Base-by-base conservation (phyloP, 2,329 filamentous ascomycete genomes). In the Magnaporthiopsis incrustans region DNA sequence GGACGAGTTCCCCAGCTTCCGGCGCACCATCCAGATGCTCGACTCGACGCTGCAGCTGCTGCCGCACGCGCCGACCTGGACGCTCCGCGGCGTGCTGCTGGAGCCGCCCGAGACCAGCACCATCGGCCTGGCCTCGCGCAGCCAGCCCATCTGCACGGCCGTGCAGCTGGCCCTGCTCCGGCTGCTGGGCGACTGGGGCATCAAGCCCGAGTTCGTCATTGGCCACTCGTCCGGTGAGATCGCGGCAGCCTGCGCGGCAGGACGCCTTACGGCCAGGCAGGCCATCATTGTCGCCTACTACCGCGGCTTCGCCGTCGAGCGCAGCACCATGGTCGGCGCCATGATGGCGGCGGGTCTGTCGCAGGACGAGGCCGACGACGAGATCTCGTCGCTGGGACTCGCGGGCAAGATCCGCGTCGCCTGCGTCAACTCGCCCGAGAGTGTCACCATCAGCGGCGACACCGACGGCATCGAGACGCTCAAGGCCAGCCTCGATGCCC, bases 371-470 rank as follows among this genome's bases (percentile, higher is more conserved):
- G 27, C 27, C 27, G 27, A 30, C 27, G 27, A 30, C 27, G 27
- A 30, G 27, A 30, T 30, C 27, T 30, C 27, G 27, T 30, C 27
- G 27, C 26, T n/a, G 25, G 22, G n/a, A 2, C 22, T 15, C 14
- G 3, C 12, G 15, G 27, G 12, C 38, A 32, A 5, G 18, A 27
- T 27, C 26, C 11, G 5, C 6, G 58, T 25, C 6, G 58, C 58
- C 33, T 60, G 58, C 32, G n/a, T 33, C 22, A 63, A 63, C 56
- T n/a, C 27, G 11, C 57, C 56, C 0, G 5, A 18, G 15, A 81
- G 77, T 11, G 72, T 77, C 27, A 82, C 80, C 0, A 67, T 82
- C 4, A 81, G 80, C 2, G 79, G 80, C 0, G 71, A 74, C 38
- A 38, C 65, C 0, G 68, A 71, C 4, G 67, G 60, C 1, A 44